Evolutionary conservation across 2,329 filamentous ascomycete genomes (phyloP).

Genomic region (Pseudofabraea citricarpa): DNA sequence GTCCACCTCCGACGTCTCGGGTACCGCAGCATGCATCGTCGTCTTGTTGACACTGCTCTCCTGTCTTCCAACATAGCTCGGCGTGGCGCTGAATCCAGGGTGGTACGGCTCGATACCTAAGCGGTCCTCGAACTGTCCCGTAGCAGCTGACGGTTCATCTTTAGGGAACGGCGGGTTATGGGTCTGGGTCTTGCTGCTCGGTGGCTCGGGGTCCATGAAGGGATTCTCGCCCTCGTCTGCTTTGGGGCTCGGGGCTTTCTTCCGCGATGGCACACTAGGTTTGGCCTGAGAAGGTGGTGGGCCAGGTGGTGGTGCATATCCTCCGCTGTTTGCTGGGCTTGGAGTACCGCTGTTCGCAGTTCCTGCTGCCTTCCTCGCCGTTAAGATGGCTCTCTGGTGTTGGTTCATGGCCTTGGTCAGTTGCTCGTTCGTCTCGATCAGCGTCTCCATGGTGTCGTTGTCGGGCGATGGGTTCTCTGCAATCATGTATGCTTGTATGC

Average conservation of each 20-base stretch:
- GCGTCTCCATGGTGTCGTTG: conserved; percentile 85
- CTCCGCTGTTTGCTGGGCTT: conserved; percentile 10
- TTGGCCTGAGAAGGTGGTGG: conserved; percentile 6
- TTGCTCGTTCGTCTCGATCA: conserved; percentile 94
- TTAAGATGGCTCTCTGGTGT: conserved; percentile 76
- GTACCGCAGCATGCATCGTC: conserved; percentile 23
- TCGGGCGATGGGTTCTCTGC: conserved; percentile 76
- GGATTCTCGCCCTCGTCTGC: conserved; percentile 22
- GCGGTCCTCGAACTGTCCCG: conserved; percentile 24
- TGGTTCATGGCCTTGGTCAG: conserved; percentile 76
- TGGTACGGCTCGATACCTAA: conserved; percentile 29
- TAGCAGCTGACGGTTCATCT: conserved; percentile 14
- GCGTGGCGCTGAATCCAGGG: conserved; percentile 24
- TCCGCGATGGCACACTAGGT: conserved; percentile 11
- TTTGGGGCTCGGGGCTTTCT: conserved; percentile 9
- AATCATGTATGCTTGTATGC: conserved; percentile 82
- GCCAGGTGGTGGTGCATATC: conserved; percentile 10
- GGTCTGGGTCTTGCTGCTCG: conserved; percentile 5
- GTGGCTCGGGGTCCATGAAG: conserved; percentile 21
- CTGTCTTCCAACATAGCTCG: conserved; percentile 21
- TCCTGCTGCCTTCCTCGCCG: conserved; percentile 52
- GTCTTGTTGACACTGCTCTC: conserved; percentile 16
- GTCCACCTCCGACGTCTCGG: too few species aligned
- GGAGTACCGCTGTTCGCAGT: conserved; percentile 24
- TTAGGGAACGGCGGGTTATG: conserved; percentile 19